These are phyloP conservation scores for Coemansia sp. DNA, from an alignment of 192 early-diverging fungal species.

Conservation along the genomic window DNA sequence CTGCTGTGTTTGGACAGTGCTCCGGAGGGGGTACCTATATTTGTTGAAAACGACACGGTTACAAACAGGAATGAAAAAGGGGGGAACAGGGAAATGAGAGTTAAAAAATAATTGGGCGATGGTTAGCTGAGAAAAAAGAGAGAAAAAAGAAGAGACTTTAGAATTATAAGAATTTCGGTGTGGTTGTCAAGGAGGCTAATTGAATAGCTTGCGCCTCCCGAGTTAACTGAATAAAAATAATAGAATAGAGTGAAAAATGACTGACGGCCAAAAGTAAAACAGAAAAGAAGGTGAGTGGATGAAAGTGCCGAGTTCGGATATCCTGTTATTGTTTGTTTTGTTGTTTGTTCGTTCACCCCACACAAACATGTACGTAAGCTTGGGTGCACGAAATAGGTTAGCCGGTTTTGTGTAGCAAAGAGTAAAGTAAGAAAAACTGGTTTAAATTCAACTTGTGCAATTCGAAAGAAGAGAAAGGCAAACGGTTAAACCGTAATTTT, in stretches of 20 bases:
- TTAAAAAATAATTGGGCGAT: neutral
- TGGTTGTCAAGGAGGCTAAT: neutral
- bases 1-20: neutral
- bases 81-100: neutral
- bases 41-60: conserved; percentile 6
- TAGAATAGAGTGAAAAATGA: too few relatives aligned
- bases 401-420: neutral
- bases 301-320: neutral
- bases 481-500: neutral
- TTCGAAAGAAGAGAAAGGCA: neutral
- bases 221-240: too few relatives aligned
- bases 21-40: neutral
- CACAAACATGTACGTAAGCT: too few relatives aligned
- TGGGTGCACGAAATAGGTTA: too few relatives aligned
- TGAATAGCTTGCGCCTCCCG: neutral
- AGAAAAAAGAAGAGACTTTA: conserved; percentile 1
- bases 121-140: neutral
- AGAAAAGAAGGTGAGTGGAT: neutral
- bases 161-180: neutral
- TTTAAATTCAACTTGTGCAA: neutral
- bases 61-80: neutral
- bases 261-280: too few relatives aligned
- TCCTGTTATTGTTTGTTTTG: too few relatives aligned
- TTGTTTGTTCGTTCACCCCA: too few relatives aligned
- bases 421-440: neutral